Base-by-base conservation (phyloP, 495 filamentous ascomycete genomes). In the Talaromyces wortmannii region DNA sequence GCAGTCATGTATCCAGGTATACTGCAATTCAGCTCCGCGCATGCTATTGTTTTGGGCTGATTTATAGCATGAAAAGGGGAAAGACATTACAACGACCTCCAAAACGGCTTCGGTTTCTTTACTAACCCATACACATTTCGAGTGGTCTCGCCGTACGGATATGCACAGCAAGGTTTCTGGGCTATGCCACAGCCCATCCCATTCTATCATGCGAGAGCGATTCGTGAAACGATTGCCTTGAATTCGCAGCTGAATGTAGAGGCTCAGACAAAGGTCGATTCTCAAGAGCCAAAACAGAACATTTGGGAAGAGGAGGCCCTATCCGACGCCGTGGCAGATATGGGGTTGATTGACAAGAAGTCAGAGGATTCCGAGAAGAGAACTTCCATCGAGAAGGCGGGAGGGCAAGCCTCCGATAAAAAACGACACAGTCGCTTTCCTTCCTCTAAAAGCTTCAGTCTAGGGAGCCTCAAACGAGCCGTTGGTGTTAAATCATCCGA, bases 1-100 rank as follows among this genome's bases (percentile, higher is more conserved):
- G 75, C 75, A 0, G 74, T 78, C 18, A 75, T 77, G 62, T 78
- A 77, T 58, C 73, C 75, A 36, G 74, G 75, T 57, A 45, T 31
- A 10, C 44, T 16, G n/a, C 16, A 16, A 52, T 43, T 6, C 6
- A 4, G 13, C 29, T 31, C 31, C 29, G 29, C 5, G 31, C 5
- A 33, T 6, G 15, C 7, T 16, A 33, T 33, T 18, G 15, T 16
- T 30, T 42, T 36, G 23, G 31, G 16, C 30, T 29, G 30, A 30
- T 53, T 16, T 3, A 23, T 15, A 16, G 11, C 13, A 46, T 17
- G 3, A 15, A 46, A 18, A 42, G 52, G 52, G 10, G 74, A 78
- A 59, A 74, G 68, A 52, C 18, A 54, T 10, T 76, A 76, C 52
- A 68, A 69, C 55, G 70, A 76, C 47, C 62, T 61, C 52, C 46